These are phyloP conservation scores for Allium fistulosum DNA, from an alignment of 106 monocot genomes.

Conservation along the genomic window DNA sequence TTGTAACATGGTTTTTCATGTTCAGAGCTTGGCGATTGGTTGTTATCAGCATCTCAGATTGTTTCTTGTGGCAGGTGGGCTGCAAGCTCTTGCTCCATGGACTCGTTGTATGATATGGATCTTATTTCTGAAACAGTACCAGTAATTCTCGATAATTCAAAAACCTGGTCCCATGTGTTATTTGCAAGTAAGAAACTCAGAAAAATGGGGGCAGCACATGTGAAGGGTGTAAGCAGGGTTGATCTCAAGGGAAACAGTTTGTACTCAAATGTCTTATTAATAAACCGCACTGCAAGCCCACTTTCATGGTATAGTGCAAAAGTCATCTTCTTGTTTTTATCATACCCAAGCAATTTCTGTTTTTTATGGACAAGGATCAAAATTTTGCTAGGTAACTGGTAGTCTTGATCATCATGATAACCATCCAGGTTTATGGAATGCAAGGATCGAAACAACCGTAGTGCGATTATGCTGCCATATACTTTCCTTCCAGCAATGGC, in stretches of 20 bases:
- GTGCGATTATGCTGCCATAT: slow-evolving; percentile 71
- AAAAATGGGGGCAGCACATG: slow-evolving; percentile 39
- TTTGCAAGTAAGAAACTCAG: slow-evolving; percentile 63
- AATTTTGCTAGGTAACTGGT: slow-evolving; percentile 40
- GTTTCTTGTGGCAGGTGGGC: slow-evolving; percentile 57
- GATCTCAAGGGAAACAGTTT: slow-evolving; percentile 46
- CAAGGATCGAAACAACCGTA: slow-evolving; percentile 80
- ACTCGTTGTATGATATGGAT: slow-evolving; percentile 85
- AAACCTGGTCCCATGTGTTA: slow-evolving; percentile 59
- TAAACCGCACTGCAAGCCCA: slow-evolving; percentile 89
- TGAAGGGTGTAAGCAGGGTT: slow-evolving; percentile 38
- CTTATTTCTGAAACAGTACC: slow-evolving; percentile 67
- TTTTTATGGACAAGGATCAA: slow-evolving; percentile 13
- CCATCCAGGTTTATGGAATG: slow-evolving; percentile 97
- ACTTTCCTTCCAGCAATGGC: slow-evolving; percentile 84
- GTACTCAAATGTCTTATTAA: slow-evolving; percentile 64
- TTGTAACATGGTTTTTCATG: too few species aligned
- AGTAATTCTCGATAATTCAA: slow-evolving; percentile 84
- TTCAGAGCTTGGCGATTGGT: too few species aligned
- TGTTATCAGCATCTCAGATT: neutral
- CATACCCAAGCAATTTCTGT: neutral
- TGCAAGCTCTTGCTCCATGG: slow-evolving; percentile 84
- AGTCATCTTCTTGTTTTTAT: neutral
- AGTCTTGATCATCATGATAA: slow-evolving; percentile 55
- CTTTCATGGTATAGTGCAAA: slow-evolving; percentile 73